phyloP scores from a whole-genome alignment of 345 rosid species.

The Eucalyptus curtisii region DNA sequence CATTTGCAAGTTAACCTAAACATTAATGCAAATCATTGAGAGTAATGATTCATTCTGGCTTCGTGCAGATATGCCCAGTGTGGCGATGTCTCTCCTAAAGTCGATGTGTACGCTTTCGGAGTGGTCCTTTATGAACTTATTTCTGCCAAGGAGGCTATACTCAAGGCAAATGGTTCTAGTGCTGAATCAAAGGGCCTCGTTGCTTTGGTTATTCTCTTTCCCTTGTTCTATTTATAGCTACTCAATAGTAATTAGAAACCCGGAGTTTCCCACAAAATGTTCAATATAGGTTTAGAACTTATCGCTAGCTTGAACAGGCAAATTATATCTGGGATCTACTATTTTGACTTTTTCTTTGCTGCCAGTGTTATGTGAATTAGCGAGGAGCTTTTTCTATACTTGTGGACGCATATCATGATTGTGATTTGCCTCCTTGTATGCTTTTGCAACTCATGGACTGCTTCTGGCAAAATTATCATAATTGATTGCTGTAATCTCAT shows the following conservation, averaged over 20 bases:
- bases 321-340: not conserved
- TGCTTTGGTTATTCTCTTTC: conserved; percentile 41
- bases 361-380: not conserved
- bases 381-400: not conserved
- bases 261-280: not conserved
- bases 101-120: conserved; percentile 92
- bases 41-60: not conserved
- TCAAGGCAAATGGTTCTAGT: conserved; percentile 28
- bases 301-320: not conserved
- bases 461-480: not conserved
- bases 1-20: not conserved
- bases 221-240: not conserved
- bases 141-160: conserved; percentile 83
- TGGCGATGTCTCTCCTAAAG: conserved; percentile 86
- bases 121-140: conserved; percentile 93
- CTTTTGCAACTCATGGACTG: not conserved
- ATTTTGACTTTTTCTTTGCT: not conserved
- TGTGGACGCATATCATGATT: not conserved
- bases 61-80: conserved; percentile 62
- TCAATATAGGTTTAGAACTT: not conserved
- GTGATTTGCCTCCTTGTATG: too few species aligned
- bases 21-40: not conserved
- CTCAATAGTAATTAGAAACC: not conserved
- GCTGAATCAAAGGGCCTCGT: conserved; percentile 77
- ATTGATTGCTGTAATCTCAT: not conserved